Base-by-base conservation (phyloP, 169 alveolate genomes). In the Cryptosporidium meleagridis region DNA sequence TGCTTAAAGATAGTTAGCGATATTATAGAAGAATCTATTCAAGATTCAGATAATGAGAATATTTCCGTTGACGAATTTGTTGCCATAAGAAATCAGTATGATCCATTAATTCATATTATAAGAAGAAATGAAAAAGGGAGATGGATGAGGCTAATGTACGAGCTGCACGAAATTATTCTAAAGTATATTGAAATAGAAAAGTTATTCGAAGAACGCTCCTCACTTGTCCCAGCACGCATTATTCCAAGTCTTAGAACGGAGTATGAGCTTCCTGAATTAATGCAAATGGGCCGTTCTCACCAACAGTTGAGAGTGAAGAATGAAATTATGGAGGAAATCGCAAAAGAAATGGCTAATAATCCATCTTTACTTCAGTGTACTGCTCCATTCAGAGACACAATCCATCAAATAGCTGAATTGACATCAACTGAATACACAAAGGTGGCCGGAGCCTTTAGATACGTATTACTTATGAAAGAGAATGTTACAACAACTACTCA, bases 271-370 rank as follows among this genome's bases (percentile, higher is more conserved):
- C 86, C 70, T 9, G 59, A 37, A 2, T 29, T 73, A 8, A 53
- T 73, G 70, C 72, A 73, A 41, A 73, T 73, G 86, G 86, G 86
- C 14, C 69, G 86, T 53, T 73, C 86, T 73, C 86, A 73, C 4
- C 86, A 73, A 35, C 86, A 73, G 21, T 58, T 73, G 33, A 73
- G 65, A 39, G 86, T 59, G 6, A 73, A 73, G 55, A 73, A 73
- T 52, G 86, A 73, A 6, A 73, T 73, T 5, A 55, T 73, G 71
- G 86, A 73, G 16, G 71, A 55, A n/a, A 73, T 73, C 9, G 86
- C 86, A 37, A 53, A 73, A 33, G 86, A 73, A 52, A 73, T 73
- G 86, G 86, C 71, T 31, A 73, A 73, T 35, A 73, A 73, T 37
- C 58, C 70, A 55, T 53, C 70, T 55, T 37, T 73, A 52, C 86